A percentile compares a stretch with the other conserved stretches of the same genome.
These are phyloP conservation scores for Perkinsus chesapeaki DNA, from an alignment of 169 alveolate species.

Conservation along the genomic window DNA sequence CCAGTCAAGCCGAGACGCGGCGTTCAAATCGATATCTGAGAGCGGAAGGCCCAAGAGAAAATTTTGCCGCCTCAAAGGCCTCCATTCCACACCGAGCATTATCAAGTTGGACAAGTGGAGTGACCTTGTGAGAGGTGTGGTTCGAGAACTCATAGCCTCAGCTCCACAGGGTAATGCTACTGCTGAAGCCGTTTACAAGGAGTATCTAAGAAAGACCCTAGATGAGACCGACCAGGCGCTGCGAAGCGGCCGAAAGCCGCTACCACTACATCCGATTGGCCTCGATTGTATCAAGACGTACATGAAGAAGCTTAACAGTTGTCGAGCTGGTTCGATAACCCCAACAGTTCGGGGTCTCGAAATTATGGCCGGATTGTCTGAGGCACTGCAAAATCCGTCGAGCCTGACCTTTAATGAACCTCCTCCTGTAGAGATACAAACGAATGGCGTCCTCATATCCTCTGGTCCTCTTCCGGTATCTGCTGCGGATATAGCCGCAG, in stretches of 20 bases:
- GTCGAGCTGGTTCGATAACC: background rate
- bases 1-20: background rate
- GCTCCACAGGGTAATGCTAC: background rate
- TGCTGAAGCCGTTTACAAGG: background rate
- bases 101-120: background rate
- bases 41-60: background rate
- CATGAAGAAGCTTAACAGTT: background rate
- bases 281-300: background rate
- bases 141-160: background rate
- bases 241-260: background rate
- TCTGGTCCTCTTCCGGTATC: background rate
- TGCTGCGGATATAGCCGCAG: background rate
- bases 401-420: background rate
- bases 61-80: background rate
- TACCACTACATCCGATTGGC: background rate
- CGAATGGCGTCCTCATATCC: background rate
- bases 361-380: background rate
- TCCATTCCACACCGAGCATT: background rate
- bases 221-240: background rate
- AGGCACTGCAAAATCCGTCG: background rate
- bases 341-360: background rate
- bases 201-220: background rate
- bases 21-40: background rate
- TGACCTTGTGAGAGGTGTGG: background rate
- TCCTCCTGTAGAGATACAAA: background rate